phyloP scores from a whole-genome alignment of 2,329 filamentous ascomycete species.

The Pyricularia sp. region DNA sequence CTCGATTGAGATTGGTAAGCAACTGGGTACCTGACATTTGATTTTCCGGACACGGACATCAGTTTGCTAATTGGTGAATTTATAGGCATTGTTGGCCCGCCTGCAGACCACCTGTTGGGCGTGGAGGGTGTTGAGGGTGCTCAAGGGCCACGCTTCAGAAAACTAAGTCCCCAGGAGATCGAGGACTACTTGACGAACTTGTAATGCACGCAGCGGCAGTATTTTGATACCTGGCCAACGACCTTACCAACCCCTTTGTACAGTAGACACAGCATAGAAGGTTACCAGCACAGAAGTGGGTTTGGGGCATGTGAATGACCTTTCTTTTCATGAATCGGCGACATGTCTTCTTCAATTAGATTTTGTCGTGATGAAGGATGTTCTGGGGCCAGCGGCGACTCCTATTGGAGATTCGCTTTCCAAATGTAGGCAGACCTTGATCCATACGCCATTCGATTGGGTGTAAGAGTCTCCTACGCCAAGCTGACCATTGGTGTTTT shows the following conservation, averaged over 20 bases:
- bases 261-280: conserved; percentile 4
- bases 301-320: conserved; percentile 1
- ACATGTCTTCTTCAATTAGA: conserved; percentile 8
- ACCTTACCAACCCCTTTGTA: conserved; percentile 2
- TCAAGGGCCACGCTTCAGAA: conserved; percentile 77
- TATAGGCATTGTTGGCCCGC: conserved; percentile 82
- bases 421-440: conserved; percentile 16
- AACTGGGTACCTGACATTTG: neutral
- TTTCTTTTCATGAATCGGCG: conserved; percentile 1
- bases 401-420: conserved; percentile 21
- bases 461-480: conserved; percentile 23
- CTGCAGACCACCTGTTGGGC: conserved; percentile 83
- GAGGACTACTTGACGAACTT: conserved; percentile 99
- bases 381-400: conserved; percentile 35
- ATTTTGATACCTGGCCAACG: conserved; percentile 2
- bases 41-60: neutral
- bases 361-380: conserved; percentile 33
- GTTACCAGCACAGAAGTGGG: conserved; percentile 1
- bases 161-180: conserved; percentile 94
- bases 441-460: neutral
- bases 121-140: conserved; percentile 81
- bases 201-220: conserved; percentile 32
- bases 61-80: neutral
- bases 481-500: conserved; percentile 46
- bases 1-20: conserved; percentile 89